Conservation (phyloP, 768 basidiomycete species). For the Termitomyces sp. region DNA sequence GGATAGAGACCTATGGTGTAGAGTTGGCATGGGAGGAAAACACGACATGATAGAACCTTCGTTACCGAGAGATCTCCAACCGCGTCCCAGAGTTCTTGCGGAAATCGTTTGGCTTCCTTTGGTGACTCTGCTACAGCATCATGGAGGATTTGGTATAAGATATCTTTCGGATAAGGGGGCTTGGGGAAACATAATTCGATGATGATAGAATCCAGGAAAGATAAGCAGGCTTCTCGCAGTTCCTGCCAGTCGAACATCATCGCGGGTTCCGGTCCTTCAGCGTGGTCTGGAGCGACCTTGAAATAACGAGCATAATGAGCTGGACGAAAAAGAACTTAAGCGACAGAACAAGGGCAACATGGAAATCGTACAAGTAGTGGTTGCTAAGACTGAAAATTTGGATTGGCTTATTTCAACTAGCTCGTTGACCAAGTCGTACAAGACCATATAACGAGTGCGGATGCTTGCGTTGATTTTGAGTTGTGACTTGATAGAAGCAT, state of each 20-base stretch:
- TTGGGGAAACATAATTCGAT: slow-evolving; percentile 78
- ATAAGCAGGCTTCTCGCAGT: slow-evolving; percentile 61
- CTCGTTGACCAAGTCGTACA: slow-evolving; percentile 60
- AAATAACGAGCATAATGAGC: slow-evolving; percentile 75
- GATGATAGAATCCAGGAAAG: slow-evolving; percentile 81
- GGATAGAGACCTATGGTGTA: slow-evolving; percentile 50
- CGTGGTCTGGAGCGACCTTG: slow-evolving; percentile 34
- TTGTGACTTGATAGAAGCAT: slow-evolving; percentile 47
- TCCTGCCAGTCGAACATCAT: slow-evolving; percentile 64
- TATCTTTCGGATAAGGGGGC: slow-evolving; percentile 60
- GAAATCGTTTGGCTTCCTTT: slow-evolving; percentile 69
- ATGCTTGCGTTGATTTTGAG: slow-evolving; percentile 49
- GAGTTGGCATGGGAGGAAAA: slow-evolving; percentile 3
- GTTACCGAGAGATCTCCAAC: slow-evolving; percentile 75
- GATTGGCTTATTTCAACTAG: slow-evolving; percentile 61
- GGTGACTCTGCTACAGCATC: slow-evolving; percentile 75
- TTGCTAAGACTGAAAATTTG: slow-evolving; percentile 66
- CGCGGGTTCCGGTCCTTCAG: slow-evolving; percentile 43
- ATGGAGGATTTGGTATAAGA: slow-evolving; percentile 63
- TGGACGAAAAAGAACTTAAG: slow-evolving; percentile 22
- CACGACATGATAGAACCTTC: slow-evolving; percentile 9
- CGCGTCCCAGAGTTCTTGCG: slow-evolving; percentile 77
- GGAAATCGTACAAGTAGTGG: slow-evolving; percentile 55
- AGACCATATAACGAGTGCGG: slow-evolving; percentile 55
- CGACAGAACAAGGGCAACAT: not conserved